Conservation (phyloP, 2,329 filamentous ascomycete species). For the Metarhizium guizhouense region DNA sequence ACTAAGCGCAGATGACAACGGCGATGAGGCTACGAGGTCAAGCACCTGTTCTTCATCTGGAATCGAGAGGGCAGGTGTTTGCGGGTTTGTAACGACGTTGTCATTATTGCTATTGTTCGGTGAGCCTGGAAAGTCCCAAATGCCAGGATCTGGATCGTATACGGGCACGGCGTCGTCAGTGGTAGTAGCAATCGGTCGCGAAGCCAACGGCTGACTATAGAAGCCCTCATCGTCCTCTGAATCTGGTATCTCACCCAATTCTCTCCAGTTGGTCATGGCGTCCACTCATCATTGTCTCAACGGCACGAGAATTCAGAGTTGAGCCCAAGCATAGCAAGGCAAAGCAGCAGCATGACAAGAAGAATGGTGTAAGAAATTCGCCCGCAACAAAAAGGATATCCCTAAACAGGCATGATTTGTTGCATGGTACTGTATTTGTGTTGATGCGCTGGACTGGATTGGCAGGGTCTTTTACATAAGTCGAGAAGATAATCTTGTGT, state of each 20-base stretch:
- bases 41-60: conserved; percentile 1
- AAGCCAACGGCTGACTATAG: conserved; percentile 23
- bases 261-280: conserved; percentile 39
- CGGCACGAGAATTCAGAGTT: neutral
- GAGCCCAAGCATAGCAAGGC: neutral
- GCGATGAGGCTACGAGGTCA: conserved; percentile 20
- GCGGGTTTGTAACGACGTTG: neutral
- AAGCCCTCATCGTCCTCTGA: conserved; percentile 39
- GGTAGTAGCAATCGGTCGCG: neutral
- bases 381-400: neutral
- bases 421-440: neutral
- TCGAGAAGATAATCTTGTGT: neutral
- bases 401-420: neutral
- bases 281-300: conserved; percentile 18
- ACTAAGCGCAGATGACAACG: conserved; percentile 23
- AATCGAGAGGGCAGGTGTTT: neutral
- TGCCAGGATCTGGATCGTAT: conserved; percentile 10
- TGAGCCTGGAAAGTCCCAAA: conserved; percentile 29
- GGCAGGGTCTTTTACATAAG: neutral
- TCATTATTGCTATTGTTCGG: conserved; percentile 16
- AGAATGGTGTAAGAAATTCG: neutral
- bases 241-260: conserved; percentile 41
- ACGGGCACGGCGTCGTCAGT: neutral
- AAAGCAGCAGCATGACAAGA: neutral
- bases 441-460: neutral